Base-by-base conservation (phyloP, 768 basidiomycete genomes). In the Boletus sp. region DNA sequence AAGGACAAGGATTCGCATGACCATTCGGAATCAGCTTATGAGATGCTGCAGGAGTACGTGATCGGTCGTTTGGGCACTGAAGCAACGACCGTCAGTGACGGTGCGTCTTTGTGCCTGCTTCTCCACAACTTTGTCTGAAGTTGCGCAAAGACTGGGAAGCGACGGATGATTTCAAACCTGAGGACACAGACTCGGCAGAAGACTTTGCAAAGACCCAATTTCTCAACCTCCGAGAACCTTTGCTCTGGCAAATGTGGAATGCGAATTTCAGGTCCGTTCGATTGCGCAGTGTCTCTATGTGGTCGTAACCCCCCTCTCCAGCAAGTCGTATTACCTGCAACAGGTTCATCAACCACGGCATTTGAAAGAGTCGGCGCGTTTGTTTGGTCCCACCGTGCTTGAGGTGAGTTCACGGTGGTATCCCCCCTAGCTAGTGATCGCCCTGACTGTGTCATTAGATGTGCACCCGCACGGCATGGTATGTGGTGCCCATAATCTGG, bases 341-440 rank as follows among this genome's bases (percentile, higher is more conserved):
- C 97, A 99, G 72, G 92, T 99, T 0, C 97, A 99, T 72, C 94
- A 98, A 71, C 96, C 97, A 2, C 83, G 97, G 42, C 95, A 95
- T 71, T 73, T 95, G 51, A 73, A 83, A 7, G 80, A 92, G 50
- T 87, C 90, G 17, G 94, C 95, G 2, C 85, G 92, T 61, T 76
- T 99, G 57, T 98, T 99, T 70, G 90, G 87, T 12, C 85, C 89
- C 2, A 76, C 81, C 41, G 79, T 86, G 55, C 84, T 97, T 33
- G 96, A 99, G 83, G 90, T 87, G 57, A 37, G 77, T 67, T 36
- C 29, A 1, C 28, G 46, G 28, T 56, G 24, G 42, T 35, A 9
- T n/a, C n/a, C n/a, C 11, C 7, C 11, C 29, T 49, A 6, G 12
- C 11, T n/a, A 12, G 18, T 7, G 10, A n/a, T 28, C 28, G 5